phyloP scores from a whole-genome alignment of 2,329 filamentous ascomycete species.

The Aspergillus sp. region DNA sequence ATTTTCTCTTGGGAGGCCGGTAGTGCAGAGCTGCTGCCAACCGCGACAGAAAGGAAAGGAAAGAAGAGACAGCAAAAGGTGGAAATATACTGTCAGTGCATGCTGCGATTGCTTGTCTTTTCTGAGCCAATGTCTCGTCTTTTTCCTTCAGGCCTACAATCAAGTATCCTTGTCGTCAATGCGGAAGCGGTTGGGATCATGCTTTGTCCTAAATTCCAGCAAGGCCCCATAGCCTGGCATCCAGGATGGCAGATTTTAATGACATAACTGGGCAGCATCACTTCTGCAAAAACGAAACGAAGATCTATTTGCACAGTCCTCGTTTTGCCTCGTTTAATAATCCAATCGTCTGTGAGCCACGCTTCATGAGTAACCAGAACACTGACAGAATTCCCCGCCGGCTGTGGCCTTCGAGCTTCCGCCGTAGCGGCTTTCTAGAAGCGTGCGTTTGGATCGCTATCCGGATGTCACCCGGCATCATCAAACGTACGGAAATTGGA shows the following conservation, averaged over 20 bases:
- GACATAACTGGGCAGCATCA: not conserved
- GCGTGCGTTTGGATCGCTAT: not conserved
- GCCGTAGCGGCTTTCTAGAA: conserved; percentile 1
- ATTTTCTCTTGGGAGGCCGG: not conserved
- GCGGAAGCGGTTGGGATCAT: conserved; percentile 7
- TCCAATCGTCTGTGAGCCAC: not conserved
- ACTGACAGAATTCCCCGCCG: conserved; percentile 4
- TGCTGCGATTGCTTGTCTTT: not conserved
- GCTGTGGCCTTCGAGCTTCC: not conserved
- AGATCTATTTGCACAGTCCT: not conserved
- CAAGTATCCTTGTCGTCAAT: conserved; percentile 7
- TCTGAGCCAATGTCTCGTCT: not conserved
- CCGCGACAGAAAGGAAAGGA: not conserved
- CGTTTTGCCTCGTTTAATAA: not conserved
- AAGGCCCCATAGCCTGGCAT: conserved; percentile 1
- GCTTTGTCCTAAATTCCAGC: not conserved
- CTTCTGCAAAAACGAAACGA: not conserved
- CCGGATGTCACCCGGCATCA: conserved; percentile 10
- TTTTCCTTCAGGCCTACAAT: not conserved
- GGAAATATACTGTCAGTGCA: not conserved
- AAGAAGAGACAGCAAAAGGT: not conserved
- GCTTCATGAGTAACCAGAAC: not conserved
- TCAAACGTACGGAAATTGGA: conserved; percentile 1
- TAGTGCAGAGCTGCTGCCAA: conserved; percentile 7
- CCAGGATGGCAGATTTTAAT: conserved; percentile 1